phyloP scores from a whole-genome alignment of 2,329 filamentous ascomycete genomes.

The Penicillium sp. region DNA sequence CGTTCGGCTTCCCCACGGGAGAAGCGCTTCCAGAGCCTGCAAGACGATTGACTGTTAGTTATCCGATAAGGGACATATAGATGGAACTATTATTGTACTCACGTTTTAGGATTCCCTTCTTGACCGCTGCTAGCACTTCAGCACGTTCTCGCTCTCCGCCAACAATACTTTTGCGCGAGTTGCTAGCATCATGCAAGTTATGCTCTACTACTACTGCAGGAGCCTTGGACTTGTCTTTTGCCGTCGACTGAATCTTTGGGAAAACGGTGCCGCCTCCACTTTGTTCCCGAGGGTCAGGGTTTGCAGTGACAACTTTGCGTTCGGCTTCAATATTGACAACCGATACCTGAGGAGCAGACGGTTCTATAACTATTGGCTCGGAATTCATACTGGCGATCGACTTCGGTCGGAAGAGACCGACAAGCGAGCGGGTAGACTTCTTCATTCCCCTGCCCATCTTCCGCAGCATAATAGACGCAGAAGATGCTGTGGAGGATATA shows the following conservation, averaged over 20 bases:
- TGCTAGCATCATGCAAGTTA: constrained; percentile 34
- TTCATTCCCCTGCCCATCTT: constrained; percentile 99
- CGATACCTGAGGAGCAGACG: constrained; percentile 78
- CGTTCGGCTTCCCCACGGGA: constrained; percentile 61
- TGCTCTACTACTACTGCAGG: constrained; percentile 26
- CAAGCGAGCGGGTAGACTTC: constrained; percentile 83
- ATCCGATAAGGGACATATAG: not conserved
- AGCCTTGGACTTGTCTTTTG: constrained; percentile 58
- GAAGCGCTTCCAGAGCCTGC: constrained; percentile 64
- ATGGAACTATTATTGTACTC: constrained; percentile 32
- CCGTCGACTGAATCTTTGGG: constrained; percentile 78
- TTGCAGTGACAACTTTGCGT: constrained; percentile 76
- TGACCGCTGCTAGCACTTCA: constrained; percentile 85
- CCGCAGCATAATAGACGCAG: constrained; percentile 58
- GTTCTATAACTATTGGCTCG: constrained; percentile 62
- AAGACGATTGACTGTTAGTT: constrained; percentile 17
- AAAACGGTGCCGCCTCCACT: constrained; percentile 72
- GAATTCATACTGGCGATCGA: constrained; percentile 75
- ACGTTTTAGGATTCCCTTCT: constrained; percentile 95
- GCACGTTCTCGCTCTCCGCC: constrained; percentile 86
- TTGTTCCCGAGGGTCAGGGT: constrained; percentile 59
- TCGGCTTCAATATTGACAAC: constrained; percentile 97
- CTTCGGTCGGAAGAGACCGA: constrained; percentile 91
- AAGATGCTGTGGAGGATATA: constrained; percentile 47
- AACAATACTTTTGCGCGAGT: constrained; percentile 75